phyloP scores from a whole-genome alignment of 441 rosid species.

The Isatis lusitanica region DNA sequence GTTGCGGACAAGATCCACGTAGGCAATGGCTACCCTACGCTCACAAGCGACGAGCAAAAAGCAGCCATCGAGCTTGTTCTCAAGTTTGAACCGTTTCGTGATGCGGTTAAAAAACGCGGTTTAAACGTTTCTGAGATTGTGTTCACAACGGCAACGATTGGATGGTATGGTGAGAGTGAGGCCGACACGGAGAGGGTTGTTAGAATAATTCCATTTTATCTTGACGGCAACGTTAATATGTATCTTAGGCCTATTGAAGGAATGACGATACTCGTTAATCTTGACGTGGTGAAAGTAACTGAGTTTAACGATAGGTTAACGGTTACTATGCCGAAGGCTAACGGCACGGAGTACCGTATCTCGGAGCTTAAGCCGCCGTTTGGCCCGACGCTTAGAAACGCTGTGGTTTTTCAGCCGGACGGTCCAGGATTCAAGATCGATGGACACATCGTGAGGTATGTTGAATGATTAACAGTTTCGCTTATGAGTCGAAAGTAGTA shows the following conservation, averaged over 20 bases:
- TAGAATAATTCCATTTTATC: constrained; percentile 45
- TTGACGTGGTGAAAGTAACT: constrained; percentile 60
- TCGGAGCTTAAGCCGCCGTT: constrained; percentile 34
- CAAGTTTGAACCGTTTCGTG: constrained; percentile 44
- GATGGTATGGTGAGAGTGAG: constrained; percentile 59
- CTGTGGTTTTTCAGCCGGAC: constrained; percentile 38
- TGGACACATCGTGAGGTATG: constrained; percentile 49
- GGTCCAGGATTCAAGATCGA: constrained; percentile 45
- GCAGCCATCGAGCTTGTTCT: constrained; percentile 43
- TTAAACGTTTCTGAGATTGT: constrained; percentile 57
- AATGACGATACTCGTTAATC: constrained; percentile 51
- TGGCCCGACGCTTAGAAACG: constrained; percentile 26
- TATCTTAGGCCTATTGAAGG: constrained; percentile 73
- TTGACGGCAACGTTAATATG: constrained; percentile 52
- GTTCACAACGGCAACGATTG: constrained; percentile 56
- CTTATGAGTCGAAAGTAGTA: not conserved
- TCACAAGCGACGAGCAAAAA: constrained; percentile 47
- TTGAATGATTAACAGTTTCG: constrained; percentile 23
- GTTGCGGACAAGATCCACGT: constrained; percentile 41
- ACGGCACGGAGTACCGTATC: constrained; percentile 59
- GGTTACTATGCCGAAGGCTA: constrained; percentile 51
- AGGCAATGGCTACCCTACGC: constrained; percentile 66
- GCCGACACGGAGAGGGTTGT: constrained; percentile 48
- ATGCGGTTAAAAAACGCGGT: constrained; percentile 42
- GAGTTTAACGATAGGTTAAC: constrained; percentile 46